Base-by-base conservation (phyloP, 176 grass and related monocot species). In the Phoenix roebelenii region DNA sequence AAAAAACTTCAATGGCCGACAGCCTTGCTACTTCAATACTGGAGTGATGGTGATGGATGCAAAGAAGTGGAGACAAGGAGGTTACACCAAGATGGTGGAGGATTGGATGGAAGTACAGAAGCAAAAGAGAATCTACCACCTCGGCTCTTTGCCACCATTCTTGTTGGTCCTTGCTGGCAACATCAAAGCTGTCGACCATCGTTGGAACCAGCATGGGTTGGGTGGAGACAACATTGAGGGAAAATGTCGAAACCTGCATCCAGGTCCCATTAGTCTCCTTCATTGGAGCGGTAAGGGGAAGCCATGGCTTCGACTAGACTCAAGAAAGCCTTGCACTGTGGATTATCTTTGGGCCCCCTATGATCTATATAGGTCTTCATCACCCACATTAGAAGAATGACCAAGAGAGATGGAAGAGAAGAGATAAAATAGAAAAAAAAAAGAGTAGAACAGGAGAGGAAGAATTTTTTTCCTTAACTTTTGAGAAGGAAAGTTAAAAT, bases 21-120 rank as follows among this genome's bases (percentile, higher is more conserved):
- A 26, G 10, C 60, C 60, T 5, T 62, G 60, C 60, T 62, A 62
- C 18, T 62, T 62, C 29, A 62, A 62, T 35, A 62, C 60, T n/a
- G 60, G 60, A 2, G 60, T 62, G 60, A 62, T 62, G 60, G 60
- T 62, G n/a, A 25, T 62, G 23, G 60, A 62, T 25, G 15, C 49
- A 1, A n/a, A 44, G 15, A 25, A 18, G 9, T 62, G 60, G 60
- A 25, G 60, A 35, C 7, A 1, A 3, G 24, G 15, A 16, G 18
- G 59, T n/a, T 62, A 48, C 30, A 62, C 59, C 6, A 25, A 25
- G 30, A 25, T 44, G 26, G 10, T 62, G 12, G 59, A 62, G 59
- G 14, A 44, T 17, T 62, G 59, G 59, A 62, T 62, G 59, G 59
- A 18, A 20, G 59, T 62, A 5, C 59, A 62, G 17, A 62, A 62